A percentile compares a stretch with the other conserved stretches of the same genome.
Evolutionary conservation across 1,139 yeast genomes (phyloP).

Genomic region (Torulaspora pretoriensis): DNA sequence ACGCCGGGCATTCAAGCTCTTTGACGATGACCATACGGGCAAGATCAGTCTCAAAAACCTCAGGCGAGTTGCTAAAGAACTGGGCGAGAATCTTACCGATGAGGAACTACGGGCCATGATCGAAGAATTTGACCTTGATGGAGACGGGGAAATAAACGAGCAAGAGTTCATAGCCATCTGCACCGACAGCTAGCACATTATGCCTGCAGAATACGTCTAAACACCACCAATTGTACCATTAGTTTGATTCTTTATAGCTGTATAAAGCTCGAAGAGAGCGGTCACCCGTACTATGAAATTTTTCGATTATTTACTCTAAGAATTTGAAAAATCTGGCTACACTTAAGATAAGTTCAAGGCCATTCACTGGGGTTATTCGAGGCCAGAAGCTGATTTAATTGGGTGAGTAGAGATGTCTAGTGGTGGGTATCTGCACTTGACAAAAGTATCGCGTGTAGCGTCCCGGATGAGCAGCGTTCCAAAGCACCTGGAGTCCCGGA

Average conservation of each 20-base stretch:
- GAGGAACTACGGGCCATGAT: slow-evolving; percentile 96
- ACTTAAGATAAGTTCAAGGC: not conserved
- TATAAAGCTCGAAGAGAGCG: not conserved
- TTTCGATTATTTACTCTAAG: not conserved
- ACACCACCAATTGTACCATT: slow-evolving; percentile 3
- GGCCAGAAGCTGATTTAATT: not conserved
- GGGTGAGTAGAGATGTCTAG: slow-evolving; percentile 10
- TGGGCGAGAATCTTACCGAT: slow-evolving; percentile 88
- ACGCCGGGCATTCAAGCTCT: slow-evolving; percentile 79
- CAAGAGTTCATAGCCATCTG: slow-evolving; percentile 92
- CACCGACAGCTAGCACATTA: slow-evolving; percentile 46
- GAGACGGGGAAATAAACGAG: slow-evolving; percentile 91
- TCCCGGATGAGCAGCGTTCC: slow-evolving; percentile 26
- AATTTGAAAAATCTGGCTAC: not conserved
- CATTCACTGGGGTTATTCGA: not conserved
- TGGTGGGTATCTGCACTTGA: slow-evolving; percentile 24
- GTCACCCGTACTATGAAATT: slow-evolving; percentile 3
- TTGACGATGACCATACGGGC: slow-evolving; percentile 88
- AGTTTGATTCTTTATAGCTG: slow-evolving; percentile 1
- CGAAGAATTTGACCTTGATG: slow-evolving; percentile 94
- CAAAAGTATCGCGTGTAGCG: slow-evolving; percentile 31
- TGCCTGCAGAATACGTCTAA: not conserved
- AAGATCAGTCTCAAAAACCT: slow-evolving; percentile 77
- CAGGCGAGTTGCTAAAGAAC: slow-evolving; percentile 84
- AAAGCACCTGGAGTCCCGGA: slow-evolving; percentile 30